Conservation (phyloP, 1,284 basidiomycete genomes). For the Meripilus lineatus region DNA sequence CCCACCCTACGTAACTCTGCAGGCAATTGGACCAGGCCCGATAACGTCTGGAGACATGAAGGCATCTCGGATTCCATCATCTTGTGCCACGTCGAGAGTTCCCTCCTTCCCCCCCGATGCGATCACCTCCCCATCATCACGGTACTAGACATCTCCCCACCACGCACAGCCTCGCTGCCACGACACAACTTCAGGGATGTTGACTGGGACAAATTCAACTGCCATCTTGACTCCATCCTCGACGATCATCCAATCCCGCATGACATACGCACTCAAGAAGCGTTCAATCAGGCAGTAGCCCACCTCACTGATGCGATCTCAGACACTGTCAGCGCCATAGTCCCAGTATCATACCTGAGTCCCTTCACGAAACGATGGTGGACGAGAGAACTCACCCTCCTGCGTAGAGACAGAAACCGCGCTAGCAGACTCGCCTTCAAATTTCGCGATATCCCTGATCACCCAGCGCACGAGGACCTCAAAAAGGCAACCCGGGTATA, state of each 20-base stretch:
- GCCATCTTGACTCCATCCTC: slow-evolving; percentile 10
- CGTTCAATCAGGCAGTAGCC: slow-evolving; percentile 11
- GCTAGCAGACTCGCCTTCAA: slow-evolving; percentile 14
- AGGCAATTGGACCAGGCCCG: slow-evolving; percentile 7
- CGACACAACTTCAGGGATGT: slow-evolving; percentile 19
- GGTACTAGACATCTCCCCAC: slow-evolving; percentile 6
- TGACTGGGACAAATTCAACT: slow-evolving; percentile 22
- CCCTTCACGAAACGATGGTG: slow-evolving; percentile 26
- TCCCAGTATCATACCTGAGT: slow-evolving; percentile 13
- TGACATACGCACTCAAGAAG: slow-evolving; percentile 3
- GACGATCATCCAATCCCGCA: background rate
- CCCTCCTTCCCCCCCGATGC: slow-evolving; percentile 12
- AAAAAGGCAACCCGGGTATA: slow-evolving; percentile 22
- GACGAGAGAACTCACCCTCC: slow-evolving; percentile 19
- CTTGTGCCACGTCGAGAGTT: slow-evolving; percentile 14
- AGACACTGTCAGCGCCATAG: slow-evolving; percentile 1
- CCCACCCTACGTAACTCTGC: slow-evolving; percentile 24
- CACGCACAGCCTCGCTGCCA: background rate
- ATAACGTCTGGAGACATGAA: slow-evolving; percentile 29
- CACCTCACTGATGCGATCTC: slow-evolving; percentile 7
- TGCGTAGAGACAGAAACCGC: slow-evolving; percentile 9
- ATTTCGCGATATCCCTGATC: slow-evolving; percentile 11
- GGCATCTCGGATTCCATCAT: slow-evolving; percentile 14
- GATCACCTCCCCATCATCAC: slow-evolving; percentile 27
- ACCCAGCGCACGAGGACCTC: slow-evolving; percentile 22